These are phyloP conservation scores for Nicotiana sylvestris DNA, from an alignment of 257 asterid species.

Conservation along the genomic window DNA sequence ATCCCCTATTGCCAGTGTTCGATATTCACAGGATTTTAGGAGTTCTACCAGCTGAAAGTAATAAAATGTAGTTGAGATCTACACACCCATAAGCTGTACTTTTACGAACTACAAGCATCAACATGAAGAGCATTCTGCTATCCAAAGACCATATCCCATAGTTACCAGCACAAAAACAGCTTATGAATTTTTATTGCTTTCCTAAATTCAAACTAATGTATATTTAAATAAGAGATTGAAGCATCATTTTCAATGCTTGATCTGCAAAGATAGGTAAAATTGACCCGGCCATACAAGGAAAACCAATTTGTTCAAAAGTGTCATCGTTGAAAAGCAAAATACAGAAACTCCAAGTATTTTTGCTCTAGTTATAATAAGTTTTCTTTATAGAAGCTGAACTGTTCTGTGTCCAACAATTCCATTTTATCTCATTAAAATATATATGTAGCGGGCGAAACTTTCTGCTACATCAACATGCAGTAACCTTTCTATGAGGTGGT, in stretches of 20 bases:
- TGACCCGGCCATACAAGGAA: background rate
- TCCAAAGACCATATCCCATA: background rate
- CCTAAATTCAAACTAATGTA: background rate
- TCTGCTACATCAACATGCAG: background rate
- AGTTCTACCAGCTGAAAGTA: constrained; percentile 79
- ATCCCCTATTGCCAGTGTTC: constrained; percentile 99
- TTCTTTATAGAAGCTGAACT: background rate
- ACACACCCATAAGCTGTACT: background rate
- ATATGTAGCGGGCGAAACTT: background rate
- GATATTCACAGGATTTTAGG: constrained; percentile 83
- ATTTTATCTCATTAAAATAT: background rate
- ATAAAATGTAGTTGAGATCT: background rate
- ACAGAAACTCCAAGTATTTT: background rate
- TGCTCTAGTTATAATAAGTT: background rate
- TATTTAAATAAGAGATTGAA: background rate
- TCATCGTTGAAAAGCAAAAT: background rate
- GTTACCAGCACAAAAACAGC: background rate
- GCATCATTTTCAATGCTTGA: background rate
- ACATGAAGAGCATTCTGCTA: background rate
- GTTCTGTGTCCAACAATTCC: background rate
- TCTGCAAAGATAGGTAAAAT: background rate
- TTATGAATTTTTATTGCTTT: background rate
- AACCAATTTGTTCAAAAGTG: background rate
- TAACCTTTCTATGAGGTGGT: background rate
- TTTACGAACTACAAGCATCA: background rate